Percentiles rank a stretch among this genome's conserved stretches.
Conservation (phyloP, 1,284 basidiomycete genomes). For the Cystobasidium pallidum region DNA sequence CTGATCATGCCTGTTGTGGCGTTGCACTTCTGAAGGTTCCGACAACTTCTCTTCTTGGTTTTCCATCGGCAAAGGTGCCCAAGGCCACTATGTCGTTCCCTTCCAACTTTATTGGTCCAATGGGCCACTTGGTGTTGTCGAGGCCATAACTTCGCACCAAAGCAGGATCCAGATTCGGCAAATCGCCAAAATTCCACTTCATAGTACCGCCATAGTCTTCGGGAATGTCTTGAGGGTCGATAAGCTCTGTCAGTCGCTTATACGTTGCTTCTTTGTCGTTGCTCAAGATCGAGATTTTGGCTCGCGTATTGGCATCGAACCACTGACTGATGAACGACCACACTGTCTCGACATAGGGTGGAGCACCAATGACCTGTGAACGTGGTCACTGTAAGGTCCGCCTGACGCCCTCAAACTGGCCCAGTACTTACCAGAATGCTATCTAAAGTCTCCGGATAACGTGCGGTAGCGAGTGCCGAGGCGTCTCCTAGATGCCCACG, state of each 20-base stretch:
- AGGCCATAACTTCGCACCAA: constrained; percentile 40
- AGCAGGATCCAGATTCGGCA: constrained; percentile 45
- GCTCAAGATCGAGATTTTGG: constrained; percentile 49
- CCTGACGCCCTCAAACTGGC: neutral
- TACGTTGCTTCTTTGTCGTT: constrained; percentile 46
- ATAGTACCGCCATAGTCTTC: constrained; percentile 63
- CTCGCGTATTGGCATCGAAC: constrained; percentile 36
- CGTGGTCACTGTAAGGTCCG: too few species aligned
- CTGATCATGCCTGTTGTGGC: neutral
- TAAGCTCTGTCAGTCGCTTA: constrained; percentile 55
- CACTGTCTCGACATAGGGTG: constrained; percentile 72
- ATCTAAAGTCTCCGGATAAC: constrained; percentile 68
- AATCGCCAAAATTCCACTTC: constrained; percentile 47
- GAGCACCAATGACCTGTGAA: constrained; percentile 72
- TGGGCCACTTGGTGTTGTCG: constrained; percentile 39
- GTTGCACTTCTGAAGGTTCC: constrained; percentile 14
- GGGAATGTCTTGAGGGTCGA: constrained; percentile 66
- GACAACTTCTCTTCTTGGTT: constrained; percentile 26
- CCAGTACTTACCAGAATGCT: constrained; percentile 37
- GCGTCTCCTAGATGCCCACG: constrained; percentile 72
- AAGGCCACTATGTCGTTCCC: constrained; percentile 29
- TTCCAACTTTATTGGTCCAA: constrained; percentile 44
- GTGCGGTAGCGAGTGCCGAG: constrained; percentile 70
- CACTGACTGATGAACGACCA: constrained; percentile 36
- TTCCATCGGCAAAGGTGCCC: constrained; percentile 23